Base-by-base conservation (phyloP, 164 flowering plant species). In the Nymphaea thermarum region DNA sequence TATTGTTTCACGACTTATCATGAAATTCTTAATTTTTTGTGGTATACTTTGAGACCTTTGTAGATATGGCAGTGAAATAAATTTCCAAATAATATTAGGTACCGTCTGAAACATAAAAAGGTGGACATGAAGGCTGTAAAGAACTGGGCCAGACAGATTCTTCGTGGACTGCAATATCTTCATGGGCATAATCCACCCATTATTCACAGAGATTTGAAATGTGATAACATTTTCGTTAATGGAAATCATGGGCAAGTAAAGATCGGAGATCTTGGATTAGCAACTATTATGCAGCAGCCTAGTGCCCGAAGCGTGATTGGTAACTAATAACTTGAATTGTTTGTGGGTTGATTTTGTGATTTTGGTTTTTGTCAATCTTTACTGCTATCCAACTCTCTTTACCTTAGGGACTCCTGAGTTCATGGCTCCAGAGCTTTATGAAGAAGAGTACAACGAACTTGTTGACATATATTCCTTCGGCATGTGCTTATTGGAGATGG, bases 391-490 rank as follows among this genome's bases (percentile, higher is more conserved):
- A 25, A 44, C 7, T 41, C 67, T 64, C 43, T 43, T 17, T 44
- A 68, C 67, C 60, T 8, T 62, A 85, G 89, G 91, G 6, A 87
- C 91, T 12, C 91, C 91, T 42, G 88, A 86, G 65, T 86, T 81
- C 70, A 86, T 86, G 90, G 90, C 90, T 6, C 88, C 90, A n/a
- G 91, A 86, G 72, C 79, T 84, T 15, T 84, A 86, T 60, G 85
- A 84, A 41, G 91, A 86, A 71, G 74, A 82, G 62, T 87, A 87
- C 74, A 83, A 85, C 72, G 89, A 87, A 64, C 71, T 83, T 72
- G 91, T 77, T 43, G 91, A 87, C 69, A 81, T 87, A 68, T 87
- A 87, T 74, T 81, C 91, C 25, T 87, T 87, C 72, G 91, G 91
- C 43, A 83, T 87, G 89, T 87, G 91, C 84, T 71, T 87, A 75